phyloP scores from a whole-genome alignment of 768 basidiomycete species.

The Termitomyces sp. region DNA sequence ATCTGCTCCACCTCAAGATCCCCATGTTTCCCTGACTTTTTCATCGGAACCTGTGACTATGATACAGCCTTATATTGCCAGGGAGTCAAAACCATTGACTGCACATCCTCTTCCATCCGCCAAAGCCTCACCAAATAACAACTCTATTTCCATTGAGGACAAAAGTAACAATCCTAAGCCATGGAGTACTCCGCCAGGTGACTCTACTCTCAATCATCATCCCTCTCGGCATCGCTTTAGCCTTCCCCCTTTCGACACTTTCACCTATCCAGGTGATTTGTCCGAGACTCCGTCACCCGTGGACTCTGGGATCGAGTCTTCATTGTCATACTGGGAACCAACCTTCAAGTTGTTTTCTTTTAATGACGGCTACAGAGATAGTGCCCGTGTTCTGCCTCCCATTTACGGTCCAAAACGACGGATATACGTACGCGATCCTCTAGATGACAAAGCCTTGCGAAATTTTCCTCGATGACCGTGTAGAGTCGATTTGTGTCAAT shows the following conservation, averaged over 20 bases:
- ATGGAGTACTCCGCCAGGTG: background rate
- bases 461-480: conserved; percentile 25
- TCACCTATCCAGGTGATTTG: background rate
- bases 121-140: background rate
- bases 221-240: background rate
- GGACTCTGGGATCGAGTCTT: background rate
- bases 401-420: conserved; percentile 46
- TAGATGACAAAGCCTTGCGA: conserved; percentile 58
- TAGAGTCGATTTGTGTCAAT: background rate
- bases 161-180: background rate
- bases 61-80: conserved; percentile 33
- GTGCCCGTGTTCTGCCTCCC: conserved; percentile 53
- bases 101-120: background rate
- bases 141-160: background rate
- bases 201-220: background rate
- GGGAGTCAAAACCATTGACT: background rate
- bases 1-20: background rate
- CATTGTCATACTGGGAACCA: conserved; percentile 1
- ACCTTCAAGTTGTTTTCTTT: conserved; percentile 7
- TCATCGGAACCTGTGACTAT: conserved; percentile 29
- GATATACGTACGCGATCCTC: conserved; percentile 53
- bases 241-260: conserved; percentile 8
- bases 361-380: conserved; percentile 16
- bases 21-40: conserved; percentile 10
- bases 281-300: background rate